A percentile compares a stretch with the other conserved stretches of the same genome.
Evolutionary conservation across 106 monocot species (phyloP).

Genomic region (Phalaenopsis aphrodite): DNA sequence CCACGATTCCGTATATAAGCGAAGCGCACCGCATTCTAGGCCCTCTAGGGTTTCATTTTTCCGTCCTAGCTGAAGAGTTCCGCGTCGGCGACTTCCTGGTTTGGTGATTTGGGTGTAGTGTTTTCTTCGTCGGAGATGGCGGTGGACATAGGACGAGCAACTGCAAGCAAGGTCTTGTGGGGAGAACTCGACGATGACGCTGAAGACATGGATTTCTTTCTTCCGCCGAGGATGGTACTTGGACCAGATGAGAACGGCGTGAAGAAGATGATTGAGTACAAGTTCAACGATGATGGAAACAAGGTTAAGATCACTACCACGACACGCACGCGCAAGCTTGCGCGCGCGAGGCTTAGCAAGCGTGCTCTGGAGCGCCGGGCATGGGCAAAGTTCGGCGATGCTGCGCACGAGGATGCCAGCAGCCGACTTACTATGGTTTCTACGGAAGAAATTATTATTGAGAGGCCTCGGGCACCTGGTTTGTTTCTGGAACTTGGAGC

Average conservation of each 20-base stretch:
- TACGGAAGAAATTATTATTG: slow-evolving; percentile 86
- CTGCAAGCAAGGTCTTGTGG: slow-evolving; percentile 54
- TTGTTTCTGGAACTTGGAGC: not conserved
- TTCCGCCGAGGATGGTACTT: slow-evolving; percentile 65
- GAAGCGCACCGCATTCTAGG: too few species aligned
- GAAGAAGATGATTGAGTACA: slow-evolving; percentile 65
- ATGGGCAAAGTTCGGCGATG: slow-evolving; percentile 87
- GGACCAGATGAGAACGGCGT: slow-evolving; percentile 84
- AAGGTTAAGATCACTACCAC: slow-evolving; percentile 78
- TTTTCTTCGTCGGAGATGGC: slow-evolving; percentile 9
- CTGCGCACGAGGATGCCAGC: slow-evolving; percentile 53
- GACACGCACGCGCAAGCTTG: slow-evolving; percentile 58
- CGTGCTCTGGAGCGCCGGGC: slow-evolving; percentile 70
- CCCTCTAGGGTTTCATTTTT: not conserved
- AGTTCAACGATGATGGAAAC: slow-evolving; percentile 67
- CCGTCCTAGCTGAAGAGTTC: not conserved
- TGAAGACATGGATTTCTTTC: slow-evolving; percentile 51
- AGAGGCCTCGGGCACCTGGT: slow-evolving; percentile 75
- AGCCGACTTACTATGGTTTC: slow-evolving; percentile 82
- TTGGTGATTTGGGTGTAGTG: not conserved
- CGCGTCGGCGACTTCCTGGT: not conserved
- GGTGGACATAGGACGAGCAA: slow-evolving; percentile 15
- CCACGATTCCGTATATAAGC: too few species aligned
- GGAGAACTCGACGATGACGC: slow-evolving; percentile 79
- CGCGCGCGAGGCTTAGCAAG: slow-evolving; percentile 73